Conservation (phyloP, 768 basidiomycete species). For the Pleurotus salmoneostramineus region DNA sequence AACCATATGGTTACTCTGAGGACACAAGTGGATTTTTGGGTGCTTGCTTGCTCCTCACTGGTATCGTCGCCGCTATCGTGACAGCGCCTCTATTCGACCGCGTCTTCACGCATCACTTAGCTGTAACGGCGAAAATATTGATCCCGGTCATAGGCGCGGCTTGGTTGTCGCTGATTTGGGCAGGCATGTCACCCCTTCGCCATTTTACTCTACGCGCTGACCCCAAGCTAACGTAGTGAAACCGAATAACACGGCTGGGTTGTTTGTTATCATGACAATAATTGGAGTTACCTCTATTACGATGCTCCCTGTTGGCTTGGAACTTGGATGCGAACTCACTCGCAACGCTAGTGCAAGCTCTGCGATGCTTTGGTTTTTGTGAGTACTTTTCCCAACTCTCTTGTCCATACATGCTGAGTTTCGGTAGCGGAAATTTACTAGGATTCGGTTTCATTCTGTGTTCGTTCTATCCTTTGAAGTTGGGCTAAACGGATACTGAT, state of each 20-base stretch:
- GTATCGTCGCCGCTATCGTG: constrained; percentile 63
- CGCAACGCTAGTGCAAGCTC: constrained; percentile 76
- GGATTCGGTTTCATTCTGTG: constrained; percentile 61
- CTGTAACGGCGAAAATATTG: constrained; percentile 51
- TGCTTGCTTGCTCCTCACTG: constrained; percentile 60
- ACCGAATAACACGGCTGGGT: constrained; percentile 51
- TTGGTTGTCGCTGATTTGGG: constrained; percentile 82
- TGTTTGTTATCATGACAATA: constrained; percentile 66
- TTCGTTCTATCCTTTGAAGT: constrained; percentile 23
- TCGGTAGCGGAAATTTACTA: constrained; percentile 58
- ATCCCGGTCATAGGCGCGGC: constrained; percentile 56
- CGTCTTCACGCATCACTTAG: constrained; percentile 73
- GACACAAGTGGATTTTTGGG: constrained; percentile 69
- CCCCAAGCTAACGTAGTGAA: constrained; percentile 39
- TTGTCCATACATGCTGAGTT: neutral
- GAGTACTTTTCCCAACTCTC: constrained; percentile 19
- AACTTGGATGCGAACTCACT: constrained; percentile 77
- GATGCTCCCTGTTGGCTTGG: constrained; percentile 73
- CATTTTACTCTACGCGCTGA: neutral
- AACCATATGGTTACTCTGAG: constrained; percentile 69
- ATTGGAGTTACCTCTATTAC: constrained; percentile 64
- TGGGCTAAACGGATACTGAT: neutral
- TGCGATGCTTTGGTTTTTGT: constrained; percentile 75
- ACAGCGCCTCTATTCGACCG: constrained; percentile 79
- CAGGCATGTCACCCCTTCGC: constrained; percentile 40